Conservation (phyloP, 768 basidiomycete species). For the Lactarius quietus region DNA sequence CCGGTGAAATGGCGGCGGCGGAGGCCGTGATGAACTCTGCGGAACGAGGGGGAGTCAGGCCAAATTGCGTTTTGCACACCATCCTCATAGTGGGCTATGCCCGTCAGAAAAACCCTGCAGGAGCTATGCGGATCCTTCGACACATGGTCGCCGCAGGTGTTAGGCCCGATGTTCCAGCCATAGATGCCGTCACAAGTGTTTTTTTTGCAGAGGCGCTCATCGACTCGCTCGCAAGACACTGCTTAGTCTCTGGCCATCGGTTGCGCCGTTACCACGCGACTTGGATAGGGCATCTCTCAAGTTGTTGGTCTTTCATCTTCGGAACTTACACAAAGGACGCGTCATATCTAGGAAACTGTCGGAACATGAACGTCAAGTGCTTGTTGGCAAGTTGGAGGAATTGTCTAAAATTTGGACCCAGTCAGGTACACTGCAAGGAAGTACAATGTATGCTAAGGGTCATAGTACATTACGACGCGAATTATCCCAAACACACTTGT, state of each 20-base stretch:
- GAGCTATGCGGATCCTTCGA: conserved; percentile 54
- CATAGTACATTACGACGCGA: conserved; percentile 2
- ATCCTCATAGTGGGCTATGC: conserved; percentile 72
- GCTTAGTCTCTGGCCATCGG: conserved; percentile 56
- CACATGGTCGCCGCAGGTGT: conserved; percentile 60
- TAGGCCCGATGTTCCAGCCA: conserved; percentile 63
- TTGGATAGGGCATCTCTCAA: conserved; percentile 44
- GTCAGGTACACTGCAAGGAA: background rate
- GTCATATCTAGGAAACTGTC: conserved; percentile 30
- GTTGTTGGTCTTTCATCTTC: conserved; percentile 47
- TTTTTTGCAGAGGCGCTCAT: conserved; percentile 56
- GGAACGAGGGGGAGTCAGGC: conserved; percentile 45
- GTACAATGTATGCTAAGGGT: conserved; percentile 4
- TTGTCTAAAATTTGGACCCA: conserved; percentile 46
- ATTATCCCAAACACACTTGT: background rate
- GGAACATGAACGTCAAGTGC: conserved; percentile 34
- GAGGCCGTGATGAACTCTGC: conserved; percentile 53
- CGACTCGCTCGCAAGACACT: conserved; percentile 51
- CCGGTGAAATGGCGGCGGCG: conserved; percentile 59
- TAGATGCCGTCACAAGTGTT: conserved; percentile 68
- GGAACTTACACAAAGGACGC: conserved; percentile 34
- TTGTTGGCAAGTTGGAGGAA: conserved; percentile 39
- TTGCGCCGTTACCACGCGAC: conserved; percentile 56
- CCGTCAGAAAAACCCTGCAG: conserved; percentile 50
- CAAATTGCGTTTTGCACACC: conserved; percentile 70